phyloP scores from a whole-genome alignment of 345 rosid species.

The Salix koriyanagi region DNA sequence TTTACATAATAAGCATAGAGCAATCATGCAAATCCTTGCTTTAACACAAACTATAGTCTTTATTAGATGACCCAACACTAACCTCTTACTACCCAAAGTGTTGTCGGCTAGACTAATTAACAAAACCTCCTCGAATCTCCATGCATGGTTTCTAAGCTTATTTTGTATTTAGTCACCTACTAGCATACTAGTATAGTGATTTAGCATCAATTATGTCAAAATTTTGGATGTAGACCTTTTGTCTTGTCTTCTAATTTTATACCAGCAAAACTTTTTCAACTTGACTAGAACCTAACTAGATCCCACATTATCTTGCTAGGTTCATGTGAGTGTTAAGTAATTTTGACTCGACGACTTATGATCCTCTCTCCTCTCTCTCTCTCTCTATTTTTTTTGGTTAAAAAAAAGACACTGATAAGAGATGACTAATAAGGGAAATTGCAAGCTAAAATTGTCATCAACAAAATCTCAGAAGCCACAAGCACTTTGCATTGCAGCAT shows the following conservation, averaged over 20 bases:
- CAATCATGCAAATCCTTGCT: conserved; percentile 10
- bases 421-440: conserved; percentile 34
- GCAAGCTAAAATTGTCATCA: not conserved
- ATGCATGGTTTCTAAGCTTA: not conserved
- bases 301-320: conserved; percentile 9
- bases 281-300: conserved; percentile 1
- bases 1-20: not conserved
- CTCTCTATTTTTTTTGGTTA: not conserved
- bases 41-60: conserved; percentile 17
- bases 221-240: not conserved
- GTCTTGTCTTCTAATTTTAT: conserved; percentile 3
- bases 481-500: conserved; percentile 12
- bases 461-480: not conserved
- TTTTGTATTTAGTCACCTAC: not conserved
- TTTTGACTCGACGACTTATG: conserved; percentile 2
- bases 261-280: not conserved
- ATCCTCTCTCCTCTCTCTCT: not conserved
- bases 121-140: conserved; percentile 4
- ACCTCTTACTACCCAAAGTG: not conserved
- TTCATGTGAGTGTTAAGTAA: not conserved
- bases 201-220: conserved; percentile 7
- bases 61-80: conserved; percentile 10
- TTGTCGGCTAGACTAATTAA: conserved; percentile 33
- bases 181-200: not conserved
- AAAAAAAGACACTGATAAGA: conserved; percentile 26